Conservation (phyloP, 2,329 filamentous ascomycete species). For the Alternaria postmessia region DNA sequence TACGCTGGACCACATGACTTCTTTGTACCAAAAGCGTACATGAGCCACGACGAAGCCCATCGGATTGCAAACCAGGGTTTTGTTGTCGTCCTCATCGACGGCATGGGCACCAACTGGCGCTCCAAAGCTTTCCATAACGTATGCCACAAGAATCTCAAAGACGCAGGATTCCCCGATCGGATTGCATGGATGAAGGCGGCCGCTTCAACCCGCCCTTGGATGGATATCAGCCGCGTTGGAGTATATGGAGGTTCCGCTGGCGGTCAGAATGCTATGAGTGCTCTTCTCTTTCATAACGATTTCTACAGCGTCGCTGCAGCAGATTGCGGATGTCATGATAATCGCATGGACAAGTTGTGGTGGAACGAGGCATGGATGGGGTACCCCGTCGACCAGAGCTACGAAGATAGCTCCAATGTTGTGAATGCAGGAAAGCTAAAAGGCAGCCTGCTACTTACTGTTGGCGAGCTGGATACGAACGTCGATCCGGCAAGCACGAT, state of each 20-base stretch:
- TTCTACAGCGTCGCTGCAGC: slow-evolving; percentile 40
- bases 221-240: slow-evolving; percentile 32
- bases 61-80: slow-evolving; percentile 35
- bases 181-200: slow-evolving; percentile 42
- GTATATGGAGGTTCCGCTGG: slow-evolving; percentile 20
- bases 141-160: slow-evolving; percentile 40
- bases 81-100: slow-evolving; percentile 38
- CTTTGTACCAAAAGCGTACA: slow-evolving; percentile 33
- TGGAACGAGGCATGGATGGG: slow-evolving; percentile 44
- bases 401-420: slow-evolving; percentile 37
- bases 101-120: slow-evolving; percentile 43
- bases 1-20: slow-evolving; percentile 40
- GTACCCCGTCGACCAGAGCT: slow-evolving; percentile 25
- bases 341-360: slow-evolving; percentile 42
- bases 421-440: slow-evolving; percentile 31
- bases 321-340: slow-evolving; percentile 41
- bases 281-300: slow-evolving; percentile 38
- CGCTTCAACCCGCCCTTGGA: slow-evolving; percentile 32
- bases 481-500: slow-evolving; percentile 40
- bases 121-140: slow-evolving; percentile 41
- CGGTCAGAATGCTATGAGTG: slow-evolving; percentile 24
- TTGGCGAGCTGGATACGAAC: slow-evolving; percentile 48
- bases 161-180: slow-evolving; percentile 38
- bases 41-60: slow-evolving; percentile 18
- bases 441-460: slow-evolving; percentile 28